A percentile compares a stretch with the other conserved stretches of the same genome.
These are phyloP conservation scores for Amaranthus hypochondriacus DNA, from an alignment of 148 eudicot species.

Conservation along the genomic window DNA sequence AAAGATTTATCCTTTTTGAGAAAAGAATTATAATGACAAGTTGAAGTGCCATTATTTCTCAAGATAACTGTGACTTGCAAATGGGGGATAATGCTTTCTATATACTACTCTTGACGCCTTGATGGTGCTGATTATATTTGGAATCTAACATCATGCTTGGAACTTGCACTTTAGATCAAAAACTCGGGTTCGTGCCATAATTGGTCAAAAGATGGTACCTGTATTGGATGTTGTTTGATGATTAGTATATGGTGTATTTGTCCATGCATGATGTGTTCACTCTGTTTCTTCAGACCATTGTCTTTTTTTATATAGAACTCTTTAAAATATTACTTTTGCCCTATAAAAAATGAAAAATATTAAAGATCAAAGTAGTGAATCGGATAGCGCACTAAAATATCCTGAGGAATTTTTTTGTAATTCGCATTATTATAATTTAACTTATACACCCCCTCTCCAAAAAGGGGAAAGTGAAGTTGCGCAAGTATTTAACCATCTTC, in stretches of 20 bases:
- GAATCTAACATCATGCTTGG: not conserved
- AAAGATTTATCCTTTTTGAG: too few species aligned
- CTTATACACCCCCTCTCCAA: not conserved
- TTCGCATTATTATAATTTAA: not conserved
- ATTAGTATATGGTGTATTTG: not conserved
- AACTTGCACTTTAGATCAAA: not conserved
- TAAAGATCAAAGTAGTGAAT: too few species aligned
- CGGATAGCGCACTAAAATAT: too few species aligned
- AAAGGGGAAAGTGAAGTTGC: not conserved
- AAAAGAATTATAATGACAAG: too few species aligned
- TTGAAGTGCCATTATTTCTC: conserved; percentile 1
- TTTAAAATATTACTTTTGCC: too few species aligned
- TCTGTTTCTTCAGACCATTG: not conserved
- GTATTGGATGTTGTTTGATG: too few species aligned
- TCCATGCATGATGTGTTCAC: not conserved
- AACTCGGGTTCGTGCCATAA: not conserved
- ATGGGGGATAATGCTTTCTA: not conserved
- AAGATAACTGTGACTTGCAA: not conserved
- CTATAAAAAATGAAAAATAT: too few species aligned
- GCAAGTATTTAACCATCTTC: not conserved
- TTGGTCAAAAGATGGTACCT: not conserved
- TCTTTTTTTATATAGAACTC: not conserved
- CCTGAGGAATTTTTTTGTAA: too few species aligned
- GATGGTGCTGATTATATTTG: not conserved
- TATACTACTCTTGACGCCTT: not conserved